phyloP scores from a whole-genome alignment of 192 early-diverging fungal species.

The Entomortierella lignicola region DNA sequence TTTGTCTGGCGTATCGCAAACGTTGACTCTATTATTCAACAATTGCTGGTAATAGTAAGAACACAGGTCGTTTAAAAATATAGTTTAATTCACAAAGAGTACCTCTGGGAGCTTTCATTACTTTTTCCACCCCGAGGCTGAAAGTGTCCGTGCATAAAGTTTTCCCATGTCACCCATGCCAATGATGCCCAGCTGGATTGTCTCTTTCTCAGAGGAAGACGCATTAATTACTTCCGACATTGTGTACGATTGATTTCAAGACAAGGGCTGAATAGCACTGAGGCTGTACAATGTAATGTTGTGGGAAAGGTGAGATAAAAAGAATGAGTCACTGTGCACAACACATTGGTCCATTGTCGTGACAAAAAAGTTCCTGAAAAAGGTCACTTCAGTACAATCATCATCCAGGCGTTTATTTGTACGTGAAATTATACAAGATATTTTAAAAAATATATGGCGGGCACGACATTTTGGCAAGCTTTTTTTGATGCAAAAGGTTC shows the following conservation, averaged over 20 bases:
- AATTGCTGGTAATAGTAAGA: background rate
- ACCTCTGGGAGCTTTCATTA: slow-evolving; percentile 35
- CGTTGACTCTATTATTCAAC: slow-evolving; percentile 71
- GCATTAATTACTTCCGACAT: slow-evolving; percentile 10
- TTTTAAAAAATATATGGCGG: too few relatives aligned
- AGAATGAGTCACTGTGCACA: background rate
- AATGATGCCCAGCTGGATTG: slow-evolving; percentile 88
- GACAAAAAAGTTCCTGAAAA: too few relatives aligned
- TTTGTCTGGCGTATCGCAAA: slow-evolving; percentile 87
- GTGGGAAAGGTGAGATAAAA: background rate
- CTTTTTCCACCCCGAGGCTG: slow-evolving; percentile 84
- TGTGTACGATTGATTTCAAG: too few relatives aligned
- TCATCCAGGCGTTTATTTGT: too few relatives aligned
- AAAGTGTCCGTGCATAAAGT: slow-evolving; percentile 83
- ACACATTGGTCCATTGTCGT: background rate
- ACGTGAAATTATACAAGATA: too few relatives aligned
- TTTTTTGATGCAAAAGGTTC: too few relatives aligned
- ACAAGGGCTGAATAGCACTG: background rate
- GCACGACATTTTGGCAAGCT: too few relatives aligned
- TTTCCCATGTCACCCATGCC: slow-evolving; percentile 97
- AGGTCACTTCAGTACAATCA: too few relatives aligned
- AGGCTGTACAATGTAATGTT: background rate
- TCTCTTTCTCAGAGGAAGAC: slow-evolving; percentile 62
- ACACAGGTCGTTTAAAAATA: too few relatives aligned
- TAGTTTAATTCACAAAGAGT: too few relatives aligned